These are phyloP conservation scores for Citrus maxima DNA, from an alignment of 345 rosid genomes.

Conservation along the genomic window DNA sequence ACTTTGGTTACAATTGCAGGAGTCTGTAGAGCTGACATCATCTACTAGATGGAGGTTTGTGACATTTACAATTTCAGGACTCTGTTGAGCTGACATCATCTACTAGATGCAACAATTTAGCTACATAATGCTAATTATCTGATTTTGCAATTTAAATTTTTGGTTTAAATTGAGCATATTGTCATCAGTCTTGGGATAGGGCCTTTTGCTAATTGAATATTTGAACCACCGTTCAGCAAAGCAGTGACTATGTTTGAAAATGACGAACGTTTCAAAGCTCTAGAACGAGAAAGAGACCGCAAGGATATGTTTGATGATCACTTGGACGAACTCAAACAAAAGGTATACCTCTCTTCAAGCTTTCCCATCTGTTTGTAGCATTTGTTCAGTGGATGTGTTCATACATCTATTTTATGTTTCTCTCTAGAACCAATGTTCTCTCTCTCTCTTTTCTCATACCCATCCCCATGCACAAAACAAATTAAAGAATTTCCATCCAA, in stretches of 20 bases:
- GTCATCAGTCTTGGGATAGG: slow-evolving; percentile 6
- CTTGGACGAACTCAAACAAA: slow-evolving; percentile 60
- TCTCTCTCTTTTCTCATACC: not conserved
- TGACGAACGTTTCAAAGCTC: slow-evolving; percentile 80
- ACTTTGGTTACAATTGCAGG: slow-evolving; percentile 43
- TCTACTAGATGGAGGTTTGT: slow-evolving; percentile 89
- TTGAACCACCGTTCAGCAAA: slow-evolving; percentile 60
- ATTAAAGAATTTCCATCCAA: not conserved
- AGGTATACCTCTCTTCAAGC: slow-evolving; percentile 41
- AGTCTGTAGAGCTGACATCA: slow-evolving; percentile 66
- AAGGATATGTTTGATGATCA: slow-evolving; percentile 75
- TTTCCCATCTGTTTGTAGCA: not conserved
- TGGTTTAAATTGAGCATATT: not conserved
- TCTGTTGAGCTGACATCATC: slow-evolving; percentile 62
- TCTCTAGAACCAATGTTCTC: not conserved
- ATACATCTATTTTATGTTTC: not conserved
- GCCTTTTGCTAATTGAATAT: slow-evolving; percentile 14
- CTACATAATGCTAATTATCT: not conserved
- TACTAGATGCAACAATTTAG: slow-evolving; percentile 69
- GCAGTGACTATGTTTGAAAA: slow-evolving; percentile 63
- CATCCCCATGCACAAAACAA: not conserved
- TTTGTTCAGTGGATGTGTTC: not conserved
- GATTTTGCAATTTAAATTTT: slow-evolving; percentile 1
- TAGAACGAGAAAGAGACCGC: slow-evolving; percentile 91
- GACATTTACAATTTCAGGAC: slow-evolving; percentile 45